Base-by-base conservation (phyloP, 352 stramenopile genomes). In the Sclerospora graminicola region DNA sequence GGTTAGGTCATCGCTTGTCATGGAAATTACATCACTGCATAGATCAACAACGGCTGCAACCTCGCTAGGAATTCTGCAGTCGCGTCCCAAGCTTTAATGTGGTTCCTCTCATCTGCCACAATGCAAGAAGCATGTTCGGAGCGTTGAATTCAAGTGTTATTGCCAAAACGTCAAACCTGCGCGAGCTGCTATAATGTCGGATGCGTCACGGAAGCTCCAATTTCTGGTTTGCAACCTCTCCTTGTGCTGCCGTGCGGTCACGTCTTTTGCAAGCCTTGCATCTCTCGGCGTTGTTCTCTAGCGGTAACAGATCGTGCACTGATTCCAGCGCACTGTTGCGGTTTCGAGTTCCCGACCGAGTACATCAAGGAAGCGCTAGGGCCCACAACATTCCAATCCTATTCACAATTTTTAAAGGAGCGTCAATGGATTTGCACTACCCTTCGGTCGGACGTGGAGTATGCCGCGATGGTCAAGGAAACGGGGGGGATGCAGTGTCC, bases 261-360 rank as follows among this genome's bases (percentile, higher is more conserved):
- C 26, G 43, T 53, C 13, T 66, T 53, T 30, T 66, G 52, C 19
- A 24, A 54, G n/a, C 14, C 44, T 2, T 66, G 57, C n/a, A 45
- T 66, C 38, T 20, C 40, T 15, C 52, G 55, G 44, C 52, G 55
- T 26, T 69, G 52, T 30, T 45, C 40, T 5, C 15, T 69, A 34
- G 60, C 41, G 15, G 19, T 83, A 3, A 31, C 41, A 14, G 61
- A 88, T 35, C 63, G 76, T 0, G 32, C 52, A 4, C 32, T 63
- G 8, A 46, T 70, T 27, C 76, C 70, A 24, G 59, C 64, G 23
- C 72, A 76, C 24, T 88, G 70, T 57, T 88, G 72, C 41, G 61
- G 63, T 6, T 45, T 66, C 19, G 70, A 88, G 20, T 76, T 82
- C 31, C 76, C 72, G 0, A 59, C 43, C 18, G 76, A 69, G 34